Conservation (phyloP, 2,329 filamentous ascomycete species). For the Sporothrix inflata region DNA sequence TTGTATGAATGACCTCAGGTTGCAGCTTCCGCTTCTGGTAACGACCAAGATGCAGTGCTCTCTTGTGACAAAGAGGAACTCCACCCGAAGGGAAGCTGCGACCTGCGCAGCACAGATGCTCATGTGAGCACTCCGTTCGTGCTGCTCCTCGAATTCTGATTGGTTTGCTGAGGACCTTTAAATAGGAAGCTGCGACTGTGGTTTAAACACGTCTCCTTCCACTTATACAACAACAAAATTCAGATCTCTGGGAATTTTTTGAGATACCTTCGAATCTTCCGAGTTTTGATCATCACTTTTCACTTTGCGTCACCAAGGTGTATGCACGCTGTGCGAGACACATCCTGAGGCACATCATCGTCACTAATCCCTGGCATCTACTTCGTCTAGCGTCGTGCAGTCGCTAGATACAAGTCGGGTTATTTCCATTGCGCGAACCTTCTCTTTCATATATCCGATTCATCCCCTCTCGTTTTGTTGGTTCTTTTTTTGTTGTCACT, state of each 20-base stretch:
- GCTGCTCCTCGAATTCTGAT: background rate
- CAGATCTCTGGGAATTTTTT: background rate
- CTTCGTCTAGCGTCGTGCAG: background rate
- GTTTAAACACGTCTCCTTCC: background rate
- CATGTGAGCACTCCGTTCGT: conserved; percentile 12
- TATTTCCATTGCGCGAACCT: background rate
- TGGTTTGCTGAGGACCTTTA: conserved; percentile 9
- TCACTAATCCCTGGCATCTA: background rate
- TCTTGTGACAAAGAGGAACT: conserved; percentile 25
- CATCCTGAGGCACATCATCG: background rate
- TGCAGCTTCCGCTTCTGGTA: conserved; percentile 28
- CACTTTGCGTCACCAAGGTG: background rate
- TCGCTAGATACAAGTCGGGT: background rate
- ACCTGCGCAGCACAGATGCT: conserved; percentile 11
- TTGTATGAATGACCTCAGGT: background rate
- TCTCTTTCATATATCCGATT: background rate
- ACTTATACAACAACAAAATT: conserved; percentile 13
- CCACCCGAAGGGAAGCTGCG: conserved; percentile 15
- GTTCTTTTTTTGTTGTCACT: background rate
- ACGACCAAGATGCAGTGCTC: background rate
- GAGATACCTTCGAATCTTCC: too few relatives aligned
- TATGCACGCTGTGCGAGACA: too few relatives aligned
- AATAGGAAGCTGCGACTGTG: conserved; percentile 19
- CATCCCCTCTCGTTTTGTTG: too few relatives aligned
- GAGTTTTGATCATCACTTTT: too few relatives aligned